Evolutionary conservation across 352 stramenopile species (phyloP).

Genomic region (Pythium angustatum): DNA sequence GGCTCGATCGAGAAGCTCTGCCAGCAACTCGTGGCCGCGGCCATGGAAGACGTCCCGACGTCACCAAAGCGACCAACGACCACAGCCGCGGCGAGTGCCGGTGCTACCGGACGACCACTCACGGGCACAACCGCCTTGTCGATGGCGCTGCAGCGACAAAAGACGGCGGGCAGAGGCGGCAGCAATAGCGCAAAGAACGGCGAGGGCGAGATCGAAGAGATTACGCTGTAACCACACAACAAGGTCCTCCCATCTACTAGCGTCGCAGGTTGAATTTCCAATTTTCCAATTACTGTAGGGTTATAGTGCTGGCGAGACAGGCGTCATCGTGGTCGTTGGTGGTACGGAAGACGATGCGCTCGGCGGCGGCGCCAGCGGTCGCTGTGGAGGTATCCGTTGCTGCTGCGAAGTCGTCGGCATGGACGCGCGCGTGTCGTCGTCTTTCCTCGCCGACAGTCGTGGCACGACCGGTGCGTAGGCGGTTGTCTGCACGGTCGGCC

Average conservation of each 20-base stretch:
- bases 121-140: constrained; percentile 36
- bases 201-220: constrained; percentile 49
- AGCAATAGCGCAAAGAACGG: constrained; percentile 19
- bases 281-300: no score
- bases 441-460: constrained; percentile 19
- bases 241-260: no score
- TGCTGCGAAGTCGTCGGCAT: neutral
- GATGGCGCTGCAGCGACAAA: constrained; percentile 38
- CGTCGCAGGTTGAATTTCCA: no score
- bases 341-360: neutral
- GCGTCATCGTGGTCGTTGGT: neutral
- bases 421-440: constrained; percentile 28
- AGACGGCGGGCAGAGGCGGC: constrained; percentile 11
- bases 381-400: constrained; percentile 27
- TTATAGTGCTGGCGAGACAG: constrained; percentile 27
- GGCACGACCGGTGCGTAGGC: neutral
- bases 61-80: constrained; percentile 27
- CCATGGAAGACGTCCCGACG: constrained; percentile 31
- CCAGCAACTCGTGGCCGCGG: constrained; percentile 58
- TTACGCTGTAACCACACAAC: constrained; percentile 46
- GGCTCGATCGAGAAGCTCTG: constrained; percentile 68
- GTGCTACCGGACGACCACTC: constrained; percentile 2
- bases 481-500: no score
- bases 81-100: constrained; percentile 6
- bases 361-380: neutral